A percentile compares a stretch with the other conserved stretches of the same genome.
These are phyloP conservation scores for Pichia deserticola DNA, from an alignment of 805 yeast species.

Conservation along the genomic window DNA sequence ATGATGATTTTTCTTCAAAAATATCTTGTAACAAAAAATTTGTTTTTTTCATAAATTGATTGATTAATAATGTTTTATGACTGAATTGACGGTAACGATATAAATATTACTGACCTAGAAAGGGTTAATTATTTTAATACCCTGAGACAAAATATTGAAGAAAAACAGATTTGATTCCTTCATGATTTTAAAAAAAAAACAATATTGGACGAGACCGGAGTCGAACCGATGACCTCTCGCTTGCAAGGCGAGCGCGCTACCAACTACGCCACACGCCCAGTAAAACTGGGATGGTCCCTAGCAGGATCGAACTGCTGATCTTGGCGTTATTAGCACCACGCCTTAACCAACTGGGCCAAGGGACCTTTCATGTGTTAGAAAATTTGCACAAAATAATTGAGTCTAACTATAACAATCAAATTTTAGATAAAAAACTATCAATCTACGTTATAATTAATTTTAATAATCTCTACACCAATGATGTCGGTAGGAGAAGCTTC, in stretches of 20 bases:
- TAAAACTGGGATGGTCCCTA: slow-evolving; percentile 51
- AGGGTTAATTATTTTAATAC: no score
- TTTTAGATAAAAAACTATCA: no score
- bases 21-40: slow-evolving; percentile 8
- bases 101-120: no score
- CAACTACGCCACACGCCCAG: slow-evolving; percentile 77
- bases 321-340: slow-evolving; percentile 40
- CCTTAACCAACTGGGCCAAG: slow-evolving; percentile 41
- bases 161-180: no score
- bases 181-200: slow-evolving; percentile 7
- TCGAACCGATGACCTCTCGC: slow-evolving; percentile 64
- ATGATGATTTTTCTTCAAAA: background rate
- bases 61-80: no score
- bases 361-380: slow-evolving; percentile 19
- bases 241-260: slow-evolving; percentile 47
- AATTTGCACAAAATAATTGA: no score
- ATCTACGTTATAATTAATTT: no score
- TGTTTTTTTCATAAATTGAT: background rate
- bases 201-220: slow-evolving; percentile 61
- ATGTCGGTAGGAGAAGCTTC: no score
- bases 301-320: slow-evolving; percentile 88
- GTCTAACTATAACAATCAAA: no score
- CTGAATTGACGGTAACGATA: no score
- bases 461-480: no score
- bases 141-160: no score